Conservation (phyloP, 768 basidiomycete genomes). For the Amanita exitialis region DNA sequence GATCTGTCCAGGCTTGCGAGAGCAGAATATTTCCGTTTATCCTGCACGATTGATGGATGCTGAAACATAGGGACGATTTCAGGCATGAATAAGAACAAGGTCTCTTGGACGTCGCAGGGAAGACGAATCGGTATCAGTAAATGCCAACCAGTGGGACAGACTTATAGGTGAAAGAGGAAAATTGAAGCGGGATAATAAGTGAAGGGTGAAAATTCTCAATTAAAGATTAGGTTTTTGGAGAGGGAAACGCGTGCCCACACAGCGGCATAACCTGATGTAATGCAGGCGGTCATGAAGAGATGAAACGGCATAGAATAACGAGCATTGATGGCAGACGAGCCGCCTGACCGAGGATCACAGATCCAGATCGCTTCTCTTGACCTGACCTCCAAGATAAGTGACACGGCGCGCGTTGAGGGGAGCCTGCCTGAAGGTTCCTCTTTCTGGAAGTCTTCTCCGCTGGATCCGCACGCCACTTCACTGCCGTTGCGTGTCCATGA, state of each 20-base stretch:
- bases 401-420: conserved; percentile 5
- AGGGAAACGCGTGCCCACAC: conserved; percentile 5
- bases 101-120: not conserved
- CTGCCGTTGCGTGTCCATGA: conserved; percentile 5
- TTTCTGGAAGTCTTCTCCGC: conserved; percentile 4
- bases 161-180: conserved; percentile 1
- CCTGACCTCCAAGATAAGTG: conserved; percentile 13
- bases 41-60: not conserved
- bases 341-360: conserved; percentile 27
- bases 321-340: conserved; percentile 14
- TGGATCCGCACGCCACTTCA: conserved; percentile 9
- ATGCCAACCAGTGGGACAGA: not conserved
- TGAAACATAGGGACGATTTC: conserved; percentile 1
- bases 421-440: not conserved
- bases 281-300: conserved; percentile 12
- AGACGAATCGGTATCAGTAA: not conserved
- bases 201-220: conserved; percentile 5
- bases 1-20: not conserved
- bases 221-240: conserved; percentile 8
- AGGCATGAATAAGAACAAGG: conserved; percentile 1
- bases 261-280: conserved; percentile 11
- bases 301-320: conserved; percentile 16
- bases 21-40: conserved; percentile 1
- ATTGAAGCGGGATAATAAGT: conserved; percentile 2
- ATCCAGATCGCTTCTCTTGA: conserved; percentile 17